Percentiles rank a stretch among this genome's conserved stretches.
phyloP scores from a whole-genome alignment of 345 rosid genomes.

The Pistacia vera region DNA sequence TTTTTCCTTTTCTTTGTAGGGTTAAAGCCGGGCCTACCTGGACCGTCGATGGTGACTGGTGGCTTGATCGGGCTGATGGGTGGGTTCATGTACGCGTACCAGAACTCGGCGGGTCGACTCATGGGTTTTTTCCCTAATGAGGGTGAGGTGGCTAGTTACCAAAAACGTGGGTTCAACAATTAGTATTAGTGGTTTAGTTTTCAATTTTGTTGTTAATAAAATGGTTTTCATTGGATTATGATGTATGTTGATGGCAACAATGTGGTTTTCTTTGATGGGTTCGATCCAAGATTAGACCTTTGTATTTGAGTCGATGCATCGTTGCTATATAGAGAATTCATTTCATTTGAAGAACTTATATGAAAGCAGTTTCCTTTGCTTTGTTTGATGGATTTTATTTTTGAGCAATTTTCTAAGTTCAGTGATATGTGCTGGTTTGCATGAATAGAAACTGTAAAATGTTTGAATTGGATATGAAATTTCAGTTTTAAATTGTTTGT shows the following conservation, averaged over 20 bases:
- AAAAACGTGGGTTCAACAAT: constrained; percentile 48
- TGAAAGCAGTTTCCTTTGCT: neutral
- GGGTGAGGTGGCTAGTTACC: constrained; percentile 73
- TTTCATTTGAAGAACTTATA: neutral
- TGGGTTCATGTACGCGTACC: constrained; percentile 99
- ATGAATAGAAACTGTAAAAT: neutral
- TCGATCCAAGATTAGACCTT: neutral
- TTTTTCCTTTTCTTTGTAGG: constrained; percentile 37
- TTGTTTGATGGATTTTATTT: neutral
- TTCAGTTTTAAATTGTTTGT: neutral
- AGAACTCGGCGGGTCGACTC: constrained; percentile 91
- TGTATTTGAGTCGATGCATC: neutral
- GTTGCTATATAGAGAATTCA: neutral
- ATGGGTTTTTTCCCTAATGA: constrained; percentile 98
- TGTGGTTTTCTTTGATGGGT: neutral
- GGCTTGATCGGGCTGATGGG: constrained; percentile 97
- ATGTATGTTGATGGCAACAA: neutral
- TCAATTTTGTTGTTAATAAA: constrained; percentile 7
- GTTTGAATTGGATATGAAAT: neutral
- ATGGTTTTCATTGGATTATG: neutral
- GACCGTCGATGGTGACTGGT: constrained; percentile 98
- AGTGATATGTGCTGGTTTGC: neutral
- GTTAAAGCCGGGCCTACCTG: constrained; percentile 83
- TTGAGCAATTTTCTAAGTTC: neutral
- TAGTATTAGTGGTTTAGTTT: constrained; percentile 14